phyloP scores from a whole-genome alignment of 2,329 filamentous ascomycete species.

The Exophiala sp. region DNA sequence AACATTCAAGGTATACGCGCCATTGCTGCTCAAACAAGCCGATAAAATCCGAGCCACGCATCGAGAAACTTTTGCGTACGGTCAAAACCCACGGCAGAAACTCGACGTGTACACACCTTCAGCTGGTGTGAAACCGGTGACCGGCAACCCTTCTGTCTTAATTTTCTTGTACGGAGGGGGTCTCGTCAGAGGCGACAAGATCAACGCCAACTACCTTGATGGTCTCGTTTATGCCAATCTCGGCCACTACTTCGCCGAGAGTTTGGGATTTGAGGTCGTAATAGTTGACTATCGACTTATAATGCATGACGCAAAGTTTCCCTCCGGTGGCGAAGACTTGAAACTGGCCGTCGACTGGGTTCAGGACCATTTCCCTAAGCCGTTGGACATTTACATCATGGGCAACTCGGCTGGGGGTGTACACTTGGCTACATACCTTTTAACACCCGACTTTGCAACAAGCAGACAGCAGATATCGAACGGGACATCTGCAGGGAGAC shows the following conservation, averaged over 20 bases:
- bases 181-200: conserved; percentile 36
- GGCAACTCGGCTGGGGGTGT: conserved; percentile 43
- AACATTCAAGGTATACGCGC: conserved; percentile 13
- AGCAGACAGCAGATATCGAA: background rate
- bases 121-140: conserved; percentile 32
- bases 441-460: conserved; percentile 22
- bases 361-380: conserved; percentile 24
- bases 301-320: conserved; percentile 39
- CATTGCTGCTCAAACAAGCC: conserved; percentile 11
- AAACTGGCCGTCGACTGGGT: conserved; percentile 38
- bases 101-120: conserved; percentile 41
- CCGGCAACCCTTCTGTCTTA: conserved; percentile 36
- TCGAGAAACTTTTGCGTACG: conserved; percentile 31
- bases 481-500: background rate
- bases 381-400: conserved; percentile 37
- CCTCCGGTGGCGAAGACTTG: conserved; percentile 42
- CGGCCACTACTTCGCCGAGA: conserved; percentile 39
- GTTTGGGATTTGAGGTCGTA: conserved; percentile 35
- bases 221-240: conserved; percentile 34
- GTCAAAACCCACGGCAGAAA: conserved; percentile 35
- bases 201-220: conserved; percentile 31
- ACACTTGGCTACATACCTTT: conserved; percentile 37
- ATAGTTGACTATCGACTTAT: conserved; percentile 41
- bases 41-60: conserved; percentile 6
- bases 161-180: conserved; percentile 43